These are phyloP conservation scores for Macadamia tetraphylla DNA, from an alignment of 164 flowering plant species.

Conservation along the genomic window DNA sequence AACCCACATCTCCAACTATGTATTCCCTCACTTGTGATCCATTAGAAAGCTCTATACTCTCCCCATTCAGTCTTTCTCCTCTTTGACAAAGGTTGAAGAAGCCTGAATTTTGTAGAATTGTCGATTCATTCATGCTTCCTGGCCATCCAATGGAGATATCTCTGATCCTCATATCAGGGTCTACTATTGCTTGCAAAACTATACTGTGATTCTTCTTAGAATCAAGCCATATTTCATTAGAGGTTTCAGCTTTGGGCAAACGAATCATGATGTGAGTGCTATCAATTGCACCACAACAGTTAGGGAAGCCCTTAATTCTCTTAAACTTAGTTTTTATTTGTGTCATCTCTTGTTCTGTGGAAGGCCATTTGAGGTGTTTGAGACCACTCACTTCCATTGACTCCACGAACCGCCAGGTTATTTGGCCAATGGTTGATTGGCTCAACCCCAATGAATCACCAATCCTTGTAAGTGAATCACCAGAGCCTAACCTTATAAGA, in stretches of 20 bases:
- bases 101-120: slow-evolving; percentile 46
- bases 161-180: slow-evolving; percentile 73
- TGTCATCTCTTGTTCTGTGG: slow-evolving; percentile 48
- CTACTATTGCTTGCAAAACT: slow-evolving; percentile 75
- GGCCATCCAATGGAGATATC: slow-evolving; percentile 90
- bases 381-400: slow-evolving; percentile 69
- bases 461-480: slow-evolving; percentile 52
- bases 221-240: slow-evolving; percentile 55
- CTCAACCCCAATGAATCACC: slow-evolving; percentile 64
- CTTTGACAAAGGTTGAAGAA: slow-evolving; percentile 56
- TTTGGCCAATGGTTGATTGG: slow-evolving; percentile 74
- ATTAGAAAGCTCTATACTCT: slow-evolving; percentile 36
- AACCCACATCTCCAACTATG: slow-evolving; percentile 66
- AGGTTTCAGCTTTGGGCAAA: slow-evolving; percentile 46
- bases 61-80: slow-evolving; percentile 66
- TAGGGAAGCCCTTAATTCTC: slow-evolving; percentile 74
- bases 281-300: slow-evolving; percentile 84
- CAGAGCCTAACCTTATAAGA: slow-evolving; percentile 70
- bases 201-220: slow-evolving; percentile 64
- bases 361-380: slow-evolving; percentile 75
- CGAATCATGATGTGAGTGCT: slow-evolving; percentile 72
- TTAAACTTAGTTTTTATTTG: slow-evolving; percentile 58
- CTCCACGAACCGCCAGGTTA: slow-evolving; percentile 84
- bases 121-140: slow-evolving; percentile 59
- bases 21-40: slow-evolving; percentile 64